phyloP scores from a whole-genome alignment of 1,139 yeast species.

The Saccharomyces hybrid region DNA sequence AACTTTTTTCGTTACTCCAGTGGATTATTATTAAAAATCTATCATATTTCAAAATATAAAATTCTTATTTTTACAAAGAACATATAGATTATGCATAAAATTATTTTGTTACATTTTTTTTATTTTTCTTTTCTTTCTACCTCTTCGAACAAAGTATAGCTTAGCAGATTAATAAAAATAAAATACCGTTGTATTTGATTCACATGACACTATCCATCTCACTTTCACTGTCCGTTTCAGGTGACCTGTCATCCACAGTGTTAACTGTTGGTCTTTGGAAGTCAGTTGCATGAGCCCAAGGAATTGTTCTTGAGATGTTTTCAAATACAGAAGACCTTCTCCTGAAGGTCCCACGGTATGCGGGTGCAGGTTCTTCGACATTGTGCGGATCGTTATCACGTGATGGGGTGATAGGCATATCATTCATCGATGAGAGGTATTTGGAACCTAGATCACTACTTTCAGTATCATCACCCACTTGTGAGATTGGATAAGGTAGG shows the following conservation, averaged over 20 bases:
- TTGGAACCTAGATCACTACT: constrained; percentile 1
- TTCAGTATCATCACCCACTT: constrained; percentile 6
- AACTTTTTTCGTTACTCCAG: constrained; percentile 7
- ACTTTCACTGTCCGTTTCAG: constrained; percentile 34
- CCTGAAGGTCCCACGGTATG: constrained; percentile 21
- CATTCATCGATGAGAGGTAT: constrained; percentile 1
- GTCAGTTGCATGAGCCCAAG: constrained; percentile 80
- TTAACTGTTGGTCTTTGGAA: constrained; percentile 53
- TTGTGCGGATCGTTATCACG: constrained; percentile 2
- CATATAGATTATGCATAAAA: neutral
- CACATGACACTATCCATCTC: constrained; percentile 28
- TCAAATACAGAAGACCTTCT: constrained; percentile 36
- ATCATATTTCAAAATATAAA: neutral
- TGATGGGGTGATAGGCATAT: neutral
- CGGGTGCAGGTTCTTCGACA: constrained; percentile 16
- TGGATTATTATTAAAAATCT: constrained; percentile 14
- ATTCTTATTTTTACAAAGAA: constrained; percentile 1
- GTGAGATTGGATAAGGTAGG: constrained; percentile 57
- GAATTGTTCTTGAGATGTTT: constrained; percentile 53
- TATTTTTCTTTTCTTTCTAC: neutral
- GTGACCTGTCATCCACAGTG: constrained; percentile 7
- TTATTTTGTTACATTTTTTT: neutral
- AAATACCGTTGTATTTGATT: neutral
- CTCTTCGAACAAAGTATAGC: neutral
- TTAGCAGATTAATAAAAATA: neutral